Evolutionary conservation across 768 basidiomycete genomes (phyloP), one percentile per base, ranked within the genome.

Genomic region (Clavaria fumosa): DNA sequence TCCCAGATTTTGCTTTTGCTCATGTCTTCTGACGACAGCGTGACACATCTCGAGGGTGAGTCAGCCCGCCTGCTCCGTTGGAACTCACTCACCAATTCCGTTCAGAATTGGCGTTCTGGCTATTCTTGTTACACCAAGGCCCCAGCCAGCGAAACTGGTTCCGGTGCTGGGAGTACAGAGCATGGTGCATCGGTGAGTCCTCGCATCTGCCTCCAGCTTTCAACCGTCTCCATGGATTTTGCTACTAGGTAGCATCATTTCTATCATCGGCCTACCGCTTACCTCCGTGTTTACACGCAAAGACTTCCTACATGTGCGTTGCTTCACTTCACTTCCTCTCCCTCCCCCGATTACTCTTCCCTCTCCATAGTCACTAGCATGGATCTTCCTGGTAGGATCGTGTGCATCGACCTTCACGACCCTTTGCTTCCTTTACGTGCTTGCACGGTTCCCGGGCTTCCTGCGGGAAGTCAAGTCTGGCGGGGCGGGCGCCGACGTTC

Each of bases 41-140:
- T 81, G 24, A 83, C 84, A 2, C 83, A 86, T 55, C 67, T 86
- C 20, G 83, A 88, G 73, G 81, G 81, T 74, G 46, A 38, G 11
- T 38, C 1, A 19, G 15, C n/a, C n/a, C n/a, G n/a, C n/a, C n/a
- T n/a, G n/a, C n/a, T n/a, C n/a, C n/a, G n/a, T n/a, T n/a, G n/a
- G n/a, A n/a, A n/a, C n/a, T n/a, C n/a, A n/a, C n/a, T n/a, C n/a
- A n/a, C 7, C 35, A 28, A 4, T 31, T 34, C 5, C 40, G 15
- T 40, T 18, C 52, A 83, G 82, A 84, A 51, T 64, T 86, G 10
- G 63, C 75, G 0, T 86, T 85, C 49, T 88, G 84, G 84, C 50
- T 86, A 20, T 88, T 86, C 53, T 66, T 88, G 15, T 65, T 84
- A 21, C 70, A 83, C 44, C 83, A 85, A 56, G 77, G 78, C 3